A percentile compares a stretch with the other conserved stretches of the same genome.
Conservation (phyloP, 345 rosid genomes). For the Erucastrum elatum region DNA sequence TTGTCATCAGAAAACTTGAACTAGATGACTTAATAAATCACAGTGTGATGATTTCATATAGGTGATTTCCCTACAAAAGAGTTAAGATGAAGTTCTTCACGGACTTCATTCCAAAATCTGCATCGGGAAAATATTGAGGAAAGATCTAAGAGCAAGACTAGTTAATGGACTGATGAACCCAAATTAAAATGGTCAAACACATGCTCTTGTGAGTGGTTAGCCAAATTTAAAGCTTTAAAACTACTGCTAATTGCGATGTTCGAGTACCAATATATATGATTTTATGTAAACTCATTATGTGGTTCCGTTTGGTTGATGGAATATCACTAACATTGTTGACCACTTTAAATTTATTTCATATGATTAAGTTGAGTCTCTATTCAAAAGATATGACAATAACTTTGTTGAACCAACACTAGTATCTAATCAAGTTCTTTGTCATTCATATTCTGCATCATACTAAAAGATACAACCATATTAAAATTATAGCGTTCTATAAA, state of each 20-base stretch:
- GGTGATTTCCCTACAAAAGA: not conserved
- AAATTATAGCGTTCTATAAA: not conserved
- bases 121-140: not conserved
- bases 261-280: not conserved
- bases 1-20: too few relatives aligned
- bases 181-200: not conserved
- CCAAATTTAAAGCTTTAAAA: slow-evolving; percentile 1
- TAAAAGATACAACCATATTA: not conserved
- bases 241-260: not conserved
- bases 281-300: not conserved
- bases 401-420: not conserved
- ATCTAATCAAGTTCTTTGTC: not conserved
- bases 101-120: not conserved
- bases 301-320: not conserved
- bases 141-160: not conserved
- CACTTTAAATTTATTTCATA: not conserved
- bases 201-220: slow-evolving; percentile 19
- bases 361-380: not conserved
- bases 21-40: too few relatives aligned
- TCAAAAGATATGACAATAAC: not conserved
- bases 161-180: not conserved
- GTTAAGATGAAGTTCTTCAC: not conserved
- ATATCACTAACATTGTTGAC: not conserved
- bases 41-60: too few relatives aligned
- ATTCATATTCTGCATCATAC: not conserved